These are phyloP conservation scores for Punctularia strigosozonata DNA, from an alignment of 768 basidiomycete genomes.

Conservation along the genomic window DNA sequence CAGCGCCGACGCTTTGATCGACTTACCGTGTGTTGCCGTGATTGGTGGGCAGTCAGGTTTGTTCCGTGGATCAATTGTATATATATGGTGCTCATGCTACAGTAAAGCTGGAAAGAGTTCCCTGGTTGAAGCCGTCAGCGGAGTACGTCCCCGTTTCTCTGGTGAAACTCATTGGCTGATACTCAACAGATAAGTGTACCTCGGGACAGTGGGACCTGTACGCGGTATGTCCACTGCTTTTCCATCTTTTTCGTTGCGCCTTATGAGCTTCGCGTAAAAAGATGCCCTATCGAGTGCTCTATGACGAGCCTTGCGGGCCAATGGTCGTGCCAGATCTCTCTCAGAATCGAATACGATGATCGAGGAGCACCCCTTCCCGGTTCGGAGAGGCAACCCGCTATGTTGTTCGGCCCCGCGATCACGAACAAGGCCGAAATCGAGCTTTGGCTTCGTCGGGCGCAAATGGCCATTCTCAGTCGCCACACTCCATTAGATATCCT, in stretches of 20 bases:
- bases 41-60: conserved; percentile 46
- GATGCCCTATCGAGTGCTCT: conserved; percentile 12
- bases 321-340: conserved; percentile 17
- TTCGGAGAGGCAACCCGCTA: not conserved
- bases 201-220: conserved; percentile 50
- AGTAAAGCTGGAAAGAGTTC: conserved; percentile 46
- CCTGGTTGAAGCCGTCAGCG: conserved; percentile 43
- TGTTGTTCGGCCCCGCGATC: conserved; percentile 19
- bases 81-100: too few species aligned
- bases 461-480: conserved; percentile 30
- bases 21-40: conserved; percentile 39
- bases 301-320: not conserved
- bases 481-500: conserved; percentile 10
- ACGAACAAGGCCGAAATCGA: conserved; percentile 23
- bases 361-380: not conserved
- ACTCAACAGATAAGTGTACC: conserved; percentile 55
- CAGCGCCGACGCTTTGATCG: conserved; percentile 27
- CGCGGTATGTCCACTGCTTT: conserved; percentile 25
- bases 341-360: conserved; percentile 10
- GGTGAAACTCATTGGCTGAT: too few species aligned
- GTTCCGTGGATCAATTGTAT: too few species aligned
- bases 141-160: too few species aligned
- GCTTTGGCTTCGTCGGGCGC: conserved; percentile 32
- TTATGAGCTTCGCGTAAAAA: conserved; percentile 1
- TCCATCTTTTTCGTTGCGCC: not conserved